A percentile compares a stretch with the other conserved stretches of the same genome.
Evolutionary conservation across 1,284 basidiomycete genomes (phyloP).

Genomic region (Prillingera fragicola): DNA sequence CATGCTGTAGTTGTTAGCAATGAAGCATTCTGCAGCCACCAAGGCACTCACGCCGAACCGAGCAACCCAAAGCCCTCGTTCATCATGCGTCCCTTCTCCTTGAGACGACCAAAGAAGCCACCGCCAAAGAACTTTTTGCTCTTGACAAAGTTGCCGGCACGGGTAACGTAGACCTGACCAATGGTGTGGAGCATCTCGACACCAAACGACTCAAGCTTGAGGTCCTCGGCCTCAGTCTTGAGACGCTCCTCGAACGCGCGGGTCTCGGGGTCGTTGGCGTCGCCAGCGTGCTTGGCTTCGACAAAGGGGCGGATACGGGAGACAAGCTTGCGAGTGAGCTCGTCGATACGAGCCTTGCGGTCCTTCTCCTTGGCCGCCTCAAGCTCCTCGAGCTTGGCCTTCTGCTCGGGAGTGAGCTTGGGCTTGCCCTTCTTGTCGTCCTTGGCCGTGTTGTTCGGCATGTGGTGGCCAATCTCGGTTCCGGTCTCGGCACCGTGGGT

Average conservation of each 20-base stretch:
- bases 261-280: constrained; percentile 77
- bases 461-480: constrained; percentile 27
- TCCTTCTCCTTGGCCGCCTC: constrained; percentile 72
- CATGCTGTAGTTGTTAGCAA: constrained; percentile 50
- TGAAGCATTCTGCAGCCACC: neutral
- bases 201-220: constrained; percentile 97
- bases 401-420: constrained; percentile 76
- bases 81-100: constrained; percentile 86
- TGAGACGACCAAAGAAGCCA: constrained; percentile 81
- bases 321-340: constrained; percentile 68
- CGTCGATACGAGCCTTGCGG: constrained; percentile 65
- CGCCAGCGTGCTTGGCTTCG: constrained; percentile 81
- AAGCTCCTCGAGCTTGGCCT: constrained; percentile 70
- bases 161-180: constrained; percentile 85
- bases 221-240: constrained; percentile 82
- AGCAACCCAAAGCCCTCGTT: constrained; percentile 94
- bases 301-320: constrained; percentile 82
- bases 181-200: constrained; percentile 77
- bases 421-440: constrained; percentile 52
- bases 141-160: constrained; percentile 88
- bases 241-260: constrained; percentile 70
- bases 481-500: constrained; percentile 18
- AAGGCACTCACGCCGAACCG: constrained; percentile 62
- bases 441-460: constrained; percentile 28
- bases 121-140: constrained; percentile 78